phyloP scores from a whole-genome alignment of 495 filamentous ascomycete genomes.

The Xylaria castorea region DNA sequence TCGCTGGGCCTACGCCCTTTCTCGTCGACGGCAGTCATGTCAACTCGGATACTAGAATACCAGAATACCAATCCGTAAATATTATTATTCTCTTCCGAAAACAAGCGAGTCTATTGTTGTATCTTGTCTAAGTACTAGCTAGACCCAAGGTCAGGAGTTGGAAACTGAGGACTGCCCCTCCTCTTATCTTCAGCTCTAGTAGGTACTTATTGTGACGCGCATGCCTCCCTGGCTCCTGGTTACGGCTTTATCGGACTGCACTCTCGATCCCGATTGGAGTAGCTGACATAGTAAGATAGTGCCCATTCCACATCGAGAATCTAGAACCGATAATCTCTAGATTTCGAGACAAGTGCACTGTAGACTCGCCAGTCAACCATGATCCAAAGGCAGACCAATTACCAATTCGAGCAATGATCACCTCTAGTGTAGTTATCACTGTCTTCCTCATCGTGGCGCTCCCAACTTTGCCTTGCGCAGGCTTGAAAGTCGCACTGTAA shows the following conservation, averaged over 20 bases:
- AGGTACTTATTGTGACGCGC: neutral
- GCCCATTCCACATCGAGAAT: neutral
- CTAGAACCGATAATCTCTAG: neutral
- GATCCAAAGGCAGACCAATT: neutral
- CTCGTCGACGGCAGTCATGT: neutral
- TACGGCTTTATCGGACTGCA: neutral
- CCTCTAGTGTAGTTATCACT: neutral
- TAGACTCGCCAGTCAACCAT: neutral
- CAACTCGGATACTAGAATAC: neutral
- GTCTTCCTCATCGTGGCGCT: neutral
- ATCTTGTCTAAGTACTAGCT: neutral
- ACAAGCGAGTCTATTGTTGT: neutral
- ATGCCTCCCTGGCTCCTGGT: neutral
- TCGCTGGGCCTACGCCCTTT: slow-evolving; percentile 21
- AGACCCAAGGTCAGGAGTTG: neutral
- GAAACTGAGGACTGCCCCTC: slow-evolving; percentile 2
- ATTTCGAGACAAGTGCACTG: neutral
- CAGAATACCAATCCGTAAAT: neutral
- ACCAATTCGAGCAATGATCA: neutral
- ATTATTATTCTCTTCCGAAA: neutral
- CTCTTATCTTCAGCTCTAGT: slow-evolving; percentile 19
- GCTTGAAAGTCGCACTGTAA: neutral
- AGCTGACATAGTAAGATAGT: neutral
- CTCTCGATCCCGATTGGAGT: slow-evolving; percentile 2
- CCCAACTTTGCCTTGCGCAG: neutral